phyloP scores from a whole-genome alignment of 2,329 filamentous ascomycete genomes.

The Hymenoscyphus linearis region DNA sequence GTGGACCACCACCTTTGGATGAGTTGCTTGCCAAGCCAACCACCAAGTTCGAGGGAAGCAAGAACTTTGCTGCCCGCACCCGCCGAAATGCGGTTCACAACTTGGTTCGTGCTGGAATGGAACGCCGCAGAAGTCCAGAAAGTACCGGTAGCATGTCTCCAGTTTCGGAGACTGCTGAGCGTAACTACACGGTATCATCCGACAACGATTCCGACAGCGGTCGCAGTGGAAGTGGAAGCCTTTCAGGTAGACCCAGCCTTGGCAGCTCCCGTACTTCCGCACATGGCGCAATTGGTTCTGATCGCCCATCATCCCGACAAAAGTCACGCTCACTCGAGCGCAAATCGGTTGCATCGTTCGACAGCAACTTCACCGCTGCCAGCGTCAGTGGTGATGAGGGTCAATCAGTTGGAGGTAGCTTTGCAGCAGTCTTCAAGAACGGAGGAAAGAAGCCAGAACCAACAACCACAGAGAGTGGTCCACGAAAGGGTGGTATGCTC shows the following conservation, averaged over 20 bases:
- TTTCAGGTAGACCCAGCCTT: slow-evolving; percentile 63
- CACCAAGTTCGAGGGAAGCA: slow-evolving; percentile 87
- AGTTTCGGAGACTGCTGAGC: slow-evolving; percentile 72
- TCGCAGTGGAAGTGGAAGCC: slow-evolving; percentile 70
- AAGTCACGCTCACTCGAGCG: slow-evolving; percentile 54
- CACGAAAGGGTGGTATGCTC: slow-evolving; percentile 76
- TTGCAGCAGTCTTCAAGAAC: slow-evolving; percentile 62
- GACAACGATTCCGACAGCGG: slow-evolving; percentile 70
- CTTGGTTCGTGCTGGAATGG: slow-evolving; percentile 81
- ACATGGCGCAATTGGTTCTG: slow-evolving; percentile 82
- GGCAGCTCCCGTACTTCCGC: slow-evolving; percentile 72
- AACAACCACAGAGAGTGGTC: slow-evolving; percentile 46
- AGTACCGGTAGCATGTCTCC: slow-evolving; percentile 84
- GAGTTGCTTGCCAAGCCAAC: slow-evolving; percentile 88
- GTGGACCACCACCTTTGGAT: slow-evolving; percentile 84
- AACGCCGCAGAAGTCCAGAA: slow-evolving; percentile 68
- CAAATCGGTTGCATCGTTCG: slow-evolving; percentile 38
- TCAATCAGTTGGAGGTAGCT: slow-evolving; percentile 53
- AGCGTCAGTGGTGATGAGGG: slow-evolving; percentile 62
- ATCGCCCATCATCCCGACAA: slow-evolving; percentile 68
- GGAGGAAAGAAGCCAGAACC: slow-evolving; percentile 51
- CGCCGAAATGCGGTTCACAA: slow-evolving; percentile 89
- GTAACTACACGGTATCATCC: slow-evolving; percentile 57
- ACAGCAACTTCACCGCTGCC: slow-evolving; percentile 51
- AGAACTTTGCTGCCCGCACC: slow-evolving; percentile 93